Base-by-base conservation (phyloP, 2,329 filamentous ascomycete species). In the Pseudofabraea citricarpa region DNA sequence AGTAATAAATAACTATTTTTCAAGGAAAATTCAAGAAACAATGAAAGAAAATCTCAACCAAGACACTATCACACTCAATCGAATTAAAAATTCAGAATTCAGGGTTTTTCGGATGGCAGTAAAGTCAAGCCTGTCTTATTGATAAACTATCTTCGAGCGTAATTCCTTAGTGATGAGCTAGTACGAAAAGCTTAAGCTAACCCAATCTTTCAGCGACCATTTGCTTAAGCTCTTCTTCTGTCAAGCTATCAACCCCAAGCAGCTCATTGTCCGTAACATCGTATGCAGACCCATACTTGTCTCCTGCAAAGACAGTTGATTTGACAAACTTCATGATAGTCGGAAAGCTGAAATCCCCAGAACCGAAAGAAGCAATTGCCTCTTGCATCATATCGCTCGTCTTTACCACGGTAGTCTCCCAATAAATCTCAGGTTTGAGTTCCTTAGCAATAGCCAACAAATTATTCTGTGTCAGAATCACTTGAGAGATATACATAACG, bases 401-500 rank as follows among this genome's bases (percentile, higher is more conserved):
- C 8, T 23, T 22, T 6, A 46, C 44, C 5, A 37, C 35, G 20
- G 44, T 47, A 13, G 43, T 33, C 15, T 48, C 42, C 50, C 54
- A 58, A 33, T 54, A 53, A 4, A 32, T 44, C 2, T 54, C 33
- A 5, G 33, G 60, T 1, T 53, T 54, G 20, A 55, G 44, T 35
- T 57, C 57, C 52, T 65, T 53, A 19, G 38, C 52, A 8, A 53
- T 50, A 3, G 52, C 55, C 4, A 61, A 27, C 1, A 68, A 46
- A 42, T 64, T 31, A n/a, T 61, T 60, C 56, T 75, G 74, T 1
- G 68, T 67, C 12, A 67, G 55, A 6, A 64, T 58, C n/a, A 64
- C 58, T 15, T 69, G 65, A 7, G 69, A 58, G 16, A 74, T 58
- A 48, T 65, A 65, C 4, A 79, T 60, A 6, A 56, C 44, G 3